Percentiles rank a stretch among this genome's conserved stretches.
phyloP scores from a whole-genome alignment of 2,329 filamentous ascomycete species.

The Beauveria australis region DNA sequence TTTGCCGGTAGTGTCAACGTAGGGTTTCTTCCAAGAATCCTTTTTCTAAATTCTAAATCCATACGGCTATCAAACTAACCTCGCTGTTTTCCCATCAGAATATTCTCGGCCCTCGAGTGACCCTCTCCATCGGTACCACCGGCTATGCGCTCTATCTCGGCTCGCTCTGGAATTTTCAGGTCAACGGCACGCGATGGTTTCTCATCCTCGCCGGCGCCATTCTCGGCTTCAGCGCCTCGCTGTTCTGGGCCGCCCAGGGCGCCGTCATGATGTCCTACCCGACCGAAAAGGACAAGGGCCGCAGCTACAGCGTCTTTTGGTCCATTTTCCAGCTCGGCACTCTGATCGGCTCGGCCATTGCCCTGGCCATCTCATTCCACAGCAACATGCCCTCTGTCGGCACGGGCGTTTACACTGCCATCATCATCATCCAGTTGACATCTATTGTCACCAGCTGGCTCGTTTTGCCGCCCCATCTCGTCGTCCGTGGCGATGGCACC shows the following conservation, averaged over 20 bases:
- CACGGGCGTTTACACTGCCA: conserved; percentile 19
- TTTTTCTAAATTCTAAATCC: neutral
- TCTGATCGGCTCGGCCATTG: conserved; percentile 58
- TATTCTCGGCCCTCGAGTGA: conserved; percentile 55
- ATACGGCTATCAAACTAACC: neutral
- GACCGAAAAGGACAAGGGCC: conserved; percentile 64
- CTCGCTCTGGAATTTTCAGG: conserved; percentile 58
- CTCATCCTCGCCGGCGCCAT: conserved; percentile 62
- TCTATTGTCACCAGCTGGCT: conserved; percentile 14
- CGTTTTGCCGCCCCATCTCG: conserved; percentile 11
- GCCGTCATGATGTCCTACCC: conserved; percentile 80
- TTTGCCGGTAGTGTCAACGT: conserved; percentile 60
- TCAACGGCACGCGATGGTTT: conserved; percentile 56
- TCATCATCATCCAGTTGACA: conserved; percentile 18
- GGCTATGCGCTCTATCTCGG: conserved; percentile 65
- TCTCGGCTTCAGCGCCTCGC: conserved; percentile 62
- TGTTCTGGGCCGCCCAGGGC: conserved; percentile 68
- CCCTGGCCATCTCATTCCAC: conserved; percentile 17
- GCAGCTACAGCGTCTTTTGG: conserved; percentile 81
- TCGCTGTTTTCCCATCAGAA: conserved; percentile 31
- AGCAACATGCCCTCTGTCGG: conserved; percentile 16
- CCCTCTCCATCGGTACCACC: conserved; percentile 59
- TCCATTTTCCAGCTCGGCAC: conserved; percentile 81
- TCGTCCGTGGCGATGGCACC: conserved; percentile 12
- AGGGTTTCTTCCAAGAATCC: neutral